Base-by-base conservation (phyloP, 768 basidiomycete species). In the Mycena capillaripes region DNA sequence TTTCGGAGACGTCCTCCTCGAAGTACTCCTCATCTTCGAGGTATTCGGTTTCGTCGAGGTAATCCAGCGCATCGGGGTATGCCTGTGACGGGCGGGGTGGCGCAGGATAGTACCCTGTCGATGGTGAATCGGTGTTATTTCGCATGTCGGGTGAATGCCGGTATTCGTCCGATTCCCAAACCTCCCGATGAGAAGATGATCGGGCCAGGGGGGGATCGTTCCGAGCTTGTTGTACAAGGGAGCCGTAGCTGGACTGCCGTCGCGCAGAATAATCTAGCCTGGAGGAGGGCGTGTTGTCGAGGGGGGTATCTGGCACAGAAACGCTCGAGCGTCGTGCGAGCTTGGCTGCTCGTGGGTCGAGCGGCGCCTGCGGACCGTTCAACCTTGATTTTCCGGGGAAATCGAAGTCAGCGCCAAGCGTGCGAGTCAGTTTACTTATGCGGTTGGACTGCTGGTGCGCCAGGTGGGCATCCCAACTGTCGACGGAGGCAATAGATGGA, bases 401-500 rank as follows among this genome's bases (percentile, higher is more conserved):
- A 7, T 16, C 21, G 21, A 64, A 48, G 1, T 64, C 69, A 1
- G 44, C 61, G 10, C 69, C 69, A 10, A 70, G 69, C 38, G 61
- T 70, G 23, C 69, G 53, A 1, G 42, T 40, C n/a, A 70, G 69
- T 11, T 70, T 70, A 38, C 16, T 48, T 21, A n/a, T 42, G 17
- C 29, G 38, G 1, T 16, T 17, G n/a, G 17, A 3, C 38, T 50
- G 55, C 38, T 19, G 48, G 3, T 23, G 32, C 34, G 34, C 56
- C 56, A 58, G 17, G 6, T 58, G 36, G 23, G 36, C 56, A 4
- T 58, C 56, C 23, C 36, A 58, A 38, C 56, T 58, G 56, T 58
- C 56, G 0, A 27, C 7, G 10, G 61, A 50, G 16, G 32, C 23
- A 34, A 17, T n/a, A 30, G 62, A 30, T n/a, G 68, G 58, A 30